Conservation (phyloP, 2,329 filamentous ascomycete genomes). For the Penicillium freii region DNA sequence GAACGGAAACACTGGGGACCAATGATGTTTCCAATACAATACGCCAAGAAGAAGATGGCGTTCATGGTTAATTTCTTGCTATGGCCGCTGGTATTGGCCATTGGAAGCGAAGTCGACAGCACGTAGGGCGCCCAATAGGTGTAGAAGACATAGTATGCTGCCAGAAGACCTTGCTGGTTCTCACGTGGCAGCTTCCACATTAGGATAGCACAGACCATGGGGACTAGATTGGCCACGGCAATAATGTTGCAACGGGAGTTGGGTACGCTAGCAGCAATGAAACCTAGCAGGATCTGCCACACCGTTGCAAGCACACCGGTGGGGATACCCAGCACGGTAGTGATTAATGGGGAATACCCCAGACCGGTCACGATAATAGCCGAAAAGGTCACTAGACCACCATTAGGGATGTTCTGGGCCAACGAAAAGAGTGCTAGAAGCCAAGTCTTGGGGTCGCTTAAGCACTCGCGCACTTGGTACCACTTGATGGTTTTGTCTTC, state of each 20-base stretch:
- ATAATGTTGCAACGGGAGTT: constrained; percentile 28
- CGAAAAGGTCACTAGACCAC: constrained; percentile 30
- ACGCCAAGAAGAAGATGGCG: constrained; percentile 27
- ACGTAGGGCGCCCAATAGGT: constrained; percentile 38
- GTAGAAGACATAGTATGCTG: constrained; percentile 42
- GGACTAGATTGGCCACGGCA: constrained; percentile 25
- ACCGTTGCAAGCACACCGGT: constrained; percentile 29
- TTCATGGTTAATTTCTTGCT: constrained; percentile 31
- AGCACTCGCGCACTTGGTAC: constrained; percentile 42
- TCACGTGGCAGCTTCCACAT: constrained; percentile 37
- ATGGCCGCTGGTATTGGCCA: constrained; percentile 30
- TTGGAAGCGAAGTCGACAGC: constrained; percentile 29
- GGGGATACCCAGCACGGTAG: constrained; percentile 29
- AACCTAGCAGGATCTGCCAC: constrained; percentile 24
- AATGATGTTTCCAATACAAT: constrained; percentile 29
- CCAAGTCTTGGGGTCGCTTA: constrained; percentile 36
- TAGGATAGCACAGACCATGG: constrained; percentile 29
- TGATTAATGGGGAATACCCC: constrained; percentile 23
- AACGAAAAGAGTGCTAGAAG: constrained; percentile 20
- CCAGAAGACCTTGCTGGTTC: constrained; percentile 37
- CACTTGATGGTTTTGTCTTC: constrained; percentile 46
- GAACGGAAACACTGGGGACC: constrained; percentile 15
- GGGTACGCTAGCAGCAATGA: constrained; percentile 12
- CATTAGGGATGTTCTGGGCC: constrained; percentile 30
- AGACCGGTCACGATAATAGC: constrained; percentile 29